Evolutionary conservation across 495 filamentous ascomycete species (phyloP).

Genomic region (Poronia punctata): DNA sequence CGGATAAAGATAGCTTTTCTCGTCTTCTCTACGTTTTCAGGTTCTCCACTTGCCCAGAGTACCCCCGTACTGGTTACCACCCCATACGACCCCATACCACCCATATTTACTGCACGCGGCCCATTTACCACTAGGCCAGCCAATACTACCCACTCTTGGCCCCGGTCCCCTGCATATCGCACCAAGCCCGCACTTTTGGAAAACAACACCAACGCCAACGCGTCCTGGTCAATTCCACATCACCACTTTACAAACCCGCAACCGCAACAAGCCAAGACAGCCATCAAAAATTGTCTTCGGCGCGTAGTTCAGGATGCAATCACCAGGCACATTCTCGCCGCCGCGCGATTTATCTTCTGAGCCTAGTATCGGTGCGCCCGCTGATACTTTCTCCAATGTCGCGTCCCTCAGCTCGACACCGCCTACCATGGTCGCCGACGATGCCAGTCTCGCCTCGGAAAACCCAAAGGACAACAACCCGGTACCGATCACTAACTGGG

Average conservation of each 20-base stretch:
- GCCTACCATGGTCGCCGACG: conserved; percentile 40
- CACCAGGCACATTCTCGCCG: conserved; percentile 14
- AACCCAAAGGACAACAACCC: conserved; percentile 19
- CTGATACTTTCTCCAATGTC: conserved; percentile 34
- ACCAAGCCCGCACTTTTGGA: conserved; percentile 9
- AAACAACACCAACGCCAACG: conserved; percentile 11
- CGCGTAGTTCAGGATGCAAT: conserved; percentile 20
- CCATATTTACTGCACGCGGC: conserved; percentile 5
- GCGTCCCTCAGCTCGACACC: conserved; percentile 44
- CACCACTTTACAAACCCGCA: conserved; percentile 3
- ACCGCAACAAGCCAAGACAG: not conserved
- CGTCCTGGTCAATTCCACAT: conserved; percentile 8
- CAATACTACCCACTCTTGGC: conserved; percentile 12
- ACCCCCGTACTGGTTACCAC: conserved; percentile 3
- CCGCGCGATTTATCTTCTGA: conserved; percentile 25
- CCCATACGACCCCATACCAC: conserved; percentile 3
- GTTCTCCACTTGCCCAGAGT: conserved; percentile 6
- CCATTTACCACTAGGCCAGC: no score
- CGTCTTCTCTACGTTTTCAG: not conserved
- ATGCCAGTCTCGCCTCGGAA: conserved; percentile 38
- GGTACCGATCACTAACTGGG: conserved; percentile 14
- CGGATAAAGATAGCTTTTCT: no score
- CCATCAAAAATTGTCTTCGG: conserved; percentile 7
- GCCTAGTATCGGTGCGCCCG: conserved; percentile 22
- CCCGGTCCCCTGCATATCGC: conserved; percentile 9